phyloP scores from a whole-genome alignment of 345 rosid genomes.

The Cardamine occulta region DNA sequence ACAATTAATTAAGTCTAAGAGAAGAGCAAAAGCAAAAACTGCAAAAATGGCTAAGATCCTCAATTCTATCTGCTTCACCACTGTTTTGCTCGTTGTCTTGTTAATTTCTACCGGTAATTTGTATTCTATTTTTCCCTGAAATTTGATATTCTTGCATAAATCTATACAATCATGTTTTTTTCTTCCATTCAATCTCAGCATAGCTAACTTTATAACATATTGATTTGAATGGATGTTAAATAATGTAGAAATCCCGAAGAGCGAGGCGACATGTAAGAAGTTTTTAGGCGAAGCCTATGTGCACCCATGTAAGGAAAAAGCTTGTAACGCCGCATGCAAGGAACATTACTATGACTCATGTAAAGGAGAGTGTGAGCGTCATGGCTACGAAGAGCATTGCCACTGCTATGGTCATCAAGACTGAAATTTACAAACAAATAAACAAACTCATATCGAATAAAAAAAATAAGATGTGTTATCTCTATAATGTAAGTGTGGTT shows the following conservation, averaged over 20 bases:
- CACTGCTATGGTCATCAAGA: conserved; percentile 25
- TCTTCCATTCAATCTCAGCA: neutral
- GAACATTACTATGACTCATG: conserved; percentile 4
- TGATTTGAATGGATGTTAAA: neutral
- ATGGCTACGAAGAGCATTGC: conserved; percentile 15
- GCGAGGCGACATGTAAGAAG: conserved; percentile 20
- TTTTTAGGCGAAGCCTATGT: conserved; percentile 22
- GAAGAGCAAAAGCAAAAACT: conserved; percentile 9
- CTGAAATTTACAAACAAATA: neutral
- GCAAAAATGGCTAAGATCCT: conserved; percentile 27
- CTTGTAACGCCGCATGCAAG: neutral
- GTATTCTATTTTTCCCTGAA: neutral
- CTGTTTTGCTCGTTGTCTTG: conserved; percentile 34
- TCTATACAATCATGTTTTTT: neutral
- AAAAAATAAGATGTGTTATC: neutral
- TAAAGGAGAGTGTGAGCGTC: conserved; percentile 34
- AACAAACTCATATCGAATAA: neutral
- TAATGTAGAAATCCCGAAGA: conserved; percentile 26
- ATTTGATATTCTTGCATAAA: neutral
- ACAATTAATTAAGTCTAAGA: neutral
- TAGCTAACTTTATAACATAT: neutral
- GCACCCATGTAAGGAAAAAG: conserved; percentile 24
- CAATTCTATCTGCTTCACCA: conserved; percentile 26
- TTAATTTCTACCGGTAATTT: conserved; percentile 26
- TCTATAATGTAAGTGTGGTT: neutral